Evolutionary conservation across 306 rosid species (phyloP).

Genomic region (Inga laurina): DNA sequence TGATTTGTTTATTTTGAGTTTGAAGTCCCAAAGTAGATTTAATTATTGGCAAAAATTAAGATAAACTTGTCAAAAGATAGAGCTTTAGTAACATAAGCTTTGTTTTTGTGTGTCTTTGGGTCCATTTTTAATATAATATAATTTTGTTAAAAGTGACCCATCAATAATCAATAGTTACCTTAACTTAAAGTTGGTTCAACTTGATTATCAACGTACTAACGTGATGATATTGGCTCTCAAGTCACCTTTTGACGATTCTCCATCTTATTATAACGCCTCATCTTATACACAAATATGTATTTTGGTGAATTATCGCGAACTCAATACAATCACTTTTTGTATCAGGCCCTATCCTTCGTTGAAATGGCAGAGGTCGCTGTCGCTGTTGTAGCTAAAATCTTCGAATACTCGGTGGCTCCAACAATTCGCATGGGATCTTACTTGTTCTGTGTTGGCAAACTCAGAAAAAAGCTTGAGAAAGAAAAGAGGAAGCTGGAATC

Average conservation of each 20-base stretch:
- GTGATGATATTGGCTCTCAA: background rate
- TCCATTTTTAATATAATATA: too few species aligned
- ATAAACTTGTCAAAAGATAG: too few species aligned
- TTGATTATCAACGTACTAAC: too few species aligned
- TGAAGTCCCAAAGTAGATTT: too few species aligned
- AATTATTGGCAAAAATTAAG: too few species aligned
- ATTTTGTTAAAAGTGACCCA: too few species aligned
- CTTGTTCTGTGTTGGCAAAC: background rate
- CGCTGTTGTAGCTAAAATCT: background rate
- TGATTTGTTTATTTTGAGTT: too few species aligned
- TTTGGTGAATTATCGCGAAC: background rate
- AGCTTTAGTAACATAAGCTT: too few species aligned
- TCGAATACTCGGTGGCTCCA: background rate
- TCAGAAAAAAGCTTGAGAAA: background rate
- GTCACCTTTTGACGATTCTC: background rate
- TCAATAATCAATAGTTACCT: too few species aligned
- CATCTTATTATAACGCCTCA: background rate
- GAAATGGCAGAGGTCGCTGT: background rate
- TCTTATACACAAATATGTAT: background rate
- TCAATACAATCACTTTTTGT: too few species aligned
- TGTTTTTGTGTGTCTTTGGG: too few species aligned
- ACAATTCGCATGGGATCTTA: background rate
- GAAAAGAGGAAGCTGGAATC: background rate
- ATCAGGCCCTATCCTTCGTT: background rate
- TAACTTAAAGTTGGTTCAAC: too few species aligned